Evolutionary conservation across 352 stramenopile genomes (phyloP).

Genomic region (Thalassiosira sp.): DNA sequence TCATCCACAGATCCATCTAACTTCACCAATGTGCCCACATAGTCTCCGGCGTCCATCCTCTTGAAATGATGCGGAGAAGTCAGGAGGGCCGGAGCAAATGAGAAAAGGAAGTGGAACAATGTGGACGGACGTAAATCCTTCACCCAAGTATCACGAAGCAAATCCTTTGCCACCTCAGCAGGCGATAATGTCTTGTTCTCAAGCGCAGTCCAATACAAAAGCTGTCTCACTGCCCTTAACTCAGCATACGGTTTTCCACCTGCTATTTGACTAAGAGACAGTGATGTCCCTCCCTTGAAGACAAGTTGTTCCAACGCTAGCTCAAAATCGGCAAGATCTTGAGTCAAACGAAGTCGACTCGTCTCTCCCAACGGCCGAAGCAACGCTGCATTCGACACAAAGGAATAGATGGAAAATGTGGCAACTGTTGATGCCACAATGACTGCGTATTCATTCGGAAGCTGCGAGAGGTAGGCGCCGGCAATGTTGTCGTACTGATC

Average conservation of each 20-base stretch:
- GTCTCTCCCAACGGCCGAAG: constrained; percentile 71
- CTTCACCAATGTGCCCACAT: constrained; percentile 66
- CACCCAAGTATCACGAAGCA: constrained; percentile 76
- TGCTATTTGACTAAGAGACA: constrained; percentile 65
- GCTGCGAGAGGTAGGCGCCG: constrained; percentile 54
- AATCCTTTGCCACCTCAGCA: constrained; percentile 61
- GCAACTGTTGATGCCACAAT: constrained; percentile 70
- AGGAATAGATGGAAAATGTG: constrained; percentile 78
- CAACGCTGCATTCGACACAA: constrained; percentile 78
- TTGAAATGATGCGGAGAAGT: constrained; percentile 81
- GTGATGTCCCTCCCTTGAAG: constrained; percentile 54
- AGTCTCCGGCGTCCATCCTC: constrained; percentile 71
- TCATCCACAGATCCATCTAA: constrained; percentile 75
- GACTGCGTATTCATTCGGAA: constrained; percentile 66
- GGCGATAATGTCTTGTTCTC: constrained; percentile 63
- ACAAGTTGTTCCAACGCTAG: constrained; percentile 76
- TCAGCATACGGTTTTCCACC: constrained; percentile 78
- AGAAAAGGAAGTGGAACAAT: constrained; percentile 80
- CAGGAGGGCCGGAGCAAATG: constrained; percentile 71
- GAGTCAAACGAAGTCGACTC: constrained; percentile 68
- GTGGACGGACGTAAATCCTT: constrained; percentile 79
- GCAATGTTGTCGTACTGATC: constrained; percentile 67
- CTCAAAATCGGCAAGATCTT: constrained; percentile 82
- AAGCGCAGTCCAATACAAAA: constrained; percentile 81
- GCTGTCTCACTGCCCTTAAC: constrained; percentile 73